Conservation (phyloP, 2,329 filamentous ascomycete species). For the Trichoderma sp. region DNA sequence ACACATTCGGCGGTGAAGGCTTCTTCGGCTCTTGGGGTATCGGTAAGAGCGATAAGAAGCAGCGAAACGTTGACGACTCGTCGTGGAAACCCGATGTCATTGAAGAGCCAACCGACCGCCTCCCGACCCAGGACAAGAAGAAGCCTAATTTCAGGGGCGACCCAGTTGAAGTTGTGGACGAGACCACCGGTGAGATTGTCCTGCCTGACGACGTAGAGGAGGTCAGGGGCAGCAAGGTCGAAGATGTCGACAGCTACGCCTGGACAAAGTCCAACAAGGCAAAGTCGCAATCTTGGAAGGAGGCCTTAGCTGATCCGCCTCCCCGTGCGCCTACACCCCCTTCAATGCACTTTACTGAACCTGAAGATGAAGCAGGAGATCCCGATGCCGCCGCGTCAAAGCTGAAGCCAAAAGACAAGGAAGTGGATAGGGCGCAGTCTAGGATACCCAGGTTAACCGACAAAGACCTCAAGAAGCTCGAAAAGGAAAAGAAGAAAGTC, state of each 20-base stretch:
- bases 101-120: conserved; percentile 43
- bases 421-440: conserved; percentile 33
- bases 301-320: conserved; percentile 41
- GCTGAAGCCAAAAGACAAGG: conserved; percentile 38
- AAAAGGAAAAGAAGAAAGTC: conserved; percentile 45
- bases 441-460: conserved; percentile 44
- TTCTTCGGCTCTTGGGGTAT: conserved; percentile 57
- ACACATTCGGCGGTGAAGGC: conserved; percentile 43
- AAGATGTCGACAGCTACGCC: conserved; percentile 41
- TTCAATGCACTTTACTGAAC: conserved; percentile 44
- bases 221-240: conserved; percentile 42
- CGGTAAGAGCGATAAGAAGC: conserved; percentile 48
- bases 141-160: conserved; percentile 46
- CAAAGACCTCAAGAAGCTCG: conserved; percentile 51
- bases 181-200: conserved; percentile 45
- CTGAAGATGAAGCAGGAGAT: conserved; percentile 34
- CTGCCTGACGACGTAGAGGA: conserved; percentile 47
- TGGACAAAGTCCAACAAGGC: conserved; percentile 44
- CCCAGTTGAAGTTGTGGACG: conserved; percentile 46
- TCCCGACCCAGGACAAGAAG: conserved; percentile 45
- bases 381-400: conserved; percentile 38
- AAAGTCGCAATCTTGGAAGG: conserved; percentile 41
- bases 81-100: conserved; percentile 40
- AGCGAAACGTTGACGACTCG: conserved; percentile 32
- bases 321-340: conserved; percentile 49